Conservation (phyloP, 75 land plant genomes). For the Gnetum montanum region DNA sequence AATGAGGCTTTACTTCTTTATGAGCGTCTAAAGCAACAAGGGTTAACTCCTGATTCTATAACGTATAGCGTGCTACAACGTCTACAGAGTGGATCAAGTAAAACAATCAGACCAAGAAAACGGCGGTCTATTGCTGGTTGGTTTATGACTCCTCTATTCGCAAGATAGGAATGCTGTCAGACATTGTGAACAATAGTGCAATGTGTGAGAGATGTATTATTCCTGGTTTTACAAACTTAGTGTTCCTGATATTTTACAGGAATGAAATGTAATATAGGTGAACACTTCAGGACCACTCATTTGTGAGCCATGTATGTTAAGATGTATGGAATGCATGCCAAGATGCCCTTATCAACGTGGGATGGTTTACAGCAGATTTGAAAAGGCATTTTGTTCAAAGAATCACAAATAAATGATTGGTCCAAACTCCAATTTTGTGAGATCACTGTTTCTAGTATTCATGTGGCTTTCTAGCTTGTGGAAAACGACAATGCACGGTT, state of each 20-base stretch:
- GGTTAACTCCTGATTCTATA: constrained; percentile 64
- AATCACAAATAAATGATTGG: too few species aligned
- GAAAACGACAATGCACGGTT: too few species aligned
- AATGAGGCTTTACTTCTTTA: constrained; percentile 46
- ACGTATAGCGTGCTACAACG: constrained; percentile 56
- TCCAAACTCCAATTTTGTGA: too few species aligned
- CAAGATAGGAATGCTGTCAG: background rate
- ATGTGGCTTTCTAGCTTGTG: too few species aligned
- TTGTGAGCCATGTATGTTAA: too few species aligned
- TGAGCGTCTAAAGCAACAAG: constrained; percentile 59
- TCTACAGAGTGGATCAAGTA: constrained; percentile 34
- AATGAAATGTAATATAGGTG: background rate
- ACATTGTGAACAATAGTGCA: background rate
- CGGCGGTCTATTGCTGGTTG: constrained; percentile 43
- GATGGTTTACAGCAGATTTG: too few species aligned
- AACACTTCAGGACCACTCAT: background rate
- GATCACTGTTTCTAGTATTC: too few species aligned
- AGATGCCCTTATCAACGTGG: too few species aligned
- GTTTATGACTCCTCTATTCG: constrained; percentile 48
- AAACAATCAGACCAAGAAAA: constrained; percentile 26
- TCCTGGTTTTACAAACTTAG: background rate
- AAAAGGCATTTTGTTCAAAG: too few species aligned
- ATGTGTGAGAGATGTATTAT: too few species aligned
- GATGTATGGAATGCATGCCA: too few species aligned
- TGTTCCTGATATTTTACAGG: background rate